Conservation (phyloP, 345 rosid species). For the Gossypium raimondii region DNA sequence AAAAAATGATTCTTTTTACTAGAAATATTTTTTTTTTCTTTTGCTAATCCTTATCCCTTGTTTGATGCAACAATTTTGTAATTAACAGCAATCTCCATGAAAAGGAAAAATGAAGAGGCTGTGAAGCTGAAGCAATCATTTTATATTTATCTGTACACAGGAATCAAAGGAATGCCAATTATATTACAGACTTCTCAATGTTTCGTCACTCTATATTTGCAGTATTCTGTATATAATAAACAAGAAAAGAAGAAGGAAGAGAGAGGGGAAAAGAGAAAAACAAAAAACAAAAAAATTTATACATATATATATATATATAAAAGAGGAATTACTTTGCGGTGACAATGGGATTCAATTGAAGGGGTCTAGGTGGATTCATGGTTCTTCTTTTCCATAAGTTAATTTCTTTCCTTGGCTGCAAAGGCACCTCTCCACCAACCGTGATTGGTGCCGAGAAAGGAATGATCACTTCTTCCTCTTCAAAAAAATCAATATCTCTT, state of each 20-base stretch:
- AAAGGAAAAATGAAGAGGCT: neutral
- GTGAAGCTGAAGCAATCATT: neutral
- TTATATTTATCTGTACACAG: slow-evolving; percentile 8
- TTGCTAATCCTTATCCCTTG: neutral
- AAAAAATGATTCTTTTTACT: neutral
- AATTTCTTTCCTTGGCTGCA: slow-evolving; percentile 64
- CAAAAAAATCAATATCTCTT: slow-evolving; percentile 24
- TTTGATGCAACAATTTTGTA: neutral
- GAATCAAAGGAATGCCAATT: neutral
- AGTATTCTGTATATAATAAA: neutral
- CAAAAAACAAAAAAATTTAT: neutral
- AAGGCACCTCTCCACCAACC: slow-evolving; percentile 28
- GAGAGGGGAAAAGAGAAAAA: too few relatives aligned
- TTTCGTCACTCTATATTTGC: neutral
- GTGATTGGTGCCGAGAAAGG: slow-evolving; percentile 76
- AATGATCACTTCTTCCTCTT: slow-evolving; percentile 34
- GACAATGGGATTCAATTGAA: slow-evolving; percentile 37
- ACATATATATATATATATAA: neutral
- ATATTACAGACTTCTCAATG: neutral
- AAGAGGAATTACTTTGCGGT: neutral
- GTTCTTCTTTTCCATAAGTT: slow-evolving; percentile 92
- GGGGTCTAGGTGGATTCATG: slow-evolving; percentile 69
- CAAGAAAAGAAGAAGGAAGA: neutral
- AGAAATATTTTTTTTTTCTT: neutral
- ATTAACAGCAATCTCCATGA: neutral